Percentiles rank a stretch among this genome's conserved stretches.
These are phyloP conservation scores for Globisporangium paroecandrum DNA, from an alignment of 352 stramenopile genomes.

Conservation along the genomic window DNA sequence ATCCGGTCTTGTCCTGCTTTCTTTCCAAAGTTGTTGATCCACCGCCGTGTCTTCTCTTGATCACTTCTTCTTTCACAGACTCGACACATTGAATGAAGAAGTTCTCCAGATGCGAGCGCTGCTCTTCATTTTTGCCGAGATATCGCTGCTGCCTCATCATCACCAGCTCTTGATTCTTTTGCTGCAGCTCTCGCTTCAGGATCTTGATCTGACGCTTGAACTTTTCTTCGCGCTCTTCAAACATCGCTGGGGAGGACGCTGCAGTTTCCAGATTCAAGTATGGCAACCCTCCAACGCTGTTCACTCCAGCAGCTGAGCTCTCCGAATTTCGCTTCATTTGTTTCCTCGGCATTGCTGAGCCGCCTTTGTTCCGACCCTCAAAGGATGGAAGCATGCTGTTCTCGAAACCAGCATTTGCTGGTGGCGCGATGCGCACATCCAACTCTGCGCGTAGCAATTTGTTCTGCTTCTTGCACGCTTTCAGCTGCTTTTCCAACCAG, in stretches of 20 bases:
- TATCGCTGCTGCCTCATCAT: conserved; percentile 40
- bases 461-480: conserved; percentile 93
- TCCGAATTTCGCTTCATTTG: conserved; percentile 17
- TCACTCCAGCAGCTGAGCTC: neutral
- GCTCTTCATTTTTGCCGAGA: conserved; percentile 25
- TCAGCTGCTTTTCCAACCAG: conserved; percentile 92
- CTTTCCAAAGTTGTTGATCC: neutral
- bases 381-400: conserved; percentile 34
- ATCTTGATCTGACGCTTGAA: conserved; percentile 60
- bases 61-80: conserved; percentile 76
- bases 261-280: conserved; percentile 32
- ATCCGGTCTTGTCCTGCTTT: conserved; percentile 22
- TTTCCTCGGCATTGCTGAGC: conserved; percentile 12
- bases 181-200: conserved; percentile 66
- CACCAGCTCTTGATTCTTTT: conserved; percentile 54
- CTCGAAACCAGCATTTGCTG: conserved; percentile 27
- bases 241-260: conserved; percentile 16
- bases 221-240: conserved; percentile 67
- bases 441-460: conserved; percentile 86
- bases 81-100: conserved; percentile 86
- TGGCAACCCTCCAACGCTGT: conserved; percentile 22
- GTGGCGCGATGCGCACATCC: conserved; percentile 48
- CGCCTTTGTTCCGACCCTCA: conserved; percentile 25
- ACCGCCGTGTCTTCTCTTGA: conserved; percentile 34
- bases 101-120: conserved; percentile 52